These are phyloP conservation scores for Globisporangium abappressorium DNA, from an alignment of 352 stramenopile genomes.

Conservation along the genomic window DNA sequence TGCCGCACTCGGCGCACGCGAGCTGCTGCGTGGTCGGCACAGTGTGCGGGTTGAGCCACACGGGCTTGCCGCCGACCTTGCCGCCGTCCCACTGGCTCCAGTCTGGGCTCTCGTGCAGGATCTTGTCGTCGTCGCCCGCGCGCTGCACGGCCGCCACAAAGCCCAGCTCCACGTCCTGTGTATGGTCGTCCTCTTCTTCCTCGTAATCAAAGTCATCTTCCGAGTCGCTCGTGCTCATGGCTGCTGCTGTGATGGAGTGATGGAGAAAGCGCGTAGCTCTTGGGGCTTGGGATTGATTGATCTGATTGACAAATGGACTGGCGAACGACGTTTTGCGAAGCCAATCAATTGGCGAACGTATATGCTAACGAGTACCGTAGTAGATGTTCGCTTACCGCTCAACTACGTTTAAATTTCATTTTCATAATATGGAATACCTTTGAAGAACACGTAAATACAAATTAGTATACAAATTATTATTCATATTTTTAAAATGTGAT, in stretches of 20 bases:
- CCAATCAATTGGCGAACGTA: slow-evolving; percentile 2
- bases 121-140: slow-evolving; percentile 15
- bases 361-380: too few species aligned
- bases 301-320: neutral
- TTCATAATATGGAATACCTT: neutral
- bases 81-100: slow-evolving; percentile 93
- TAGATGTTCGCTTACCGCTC: neutral
- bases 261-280: neutral
- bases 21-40: slow-evolving; percentile 45
- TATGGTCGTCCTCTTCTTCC: slow-evolving; percentile 29
- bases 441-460: too few species aligned
- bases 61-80: slow-evolving; percentile 85
- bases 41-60: slow-evolving; percentile 78
- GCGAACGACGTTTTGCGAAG: slow-evolving; percentile 10
- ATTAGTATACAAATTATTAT: too few species aligned
- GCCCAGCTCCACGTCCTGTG: slow-evolving; percentile 68
- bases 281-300: neutral
- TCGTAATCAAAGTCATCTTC: slow-evolving; percentile 39
- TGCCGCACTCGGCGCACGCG: slow-evolving; percentile 45
- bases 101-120: slow-evolving; percentile 48
- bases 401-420: too few species aligned
- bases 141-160: slow-evolving; percentile 50
- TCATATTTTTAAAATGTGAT: too few species aligned
- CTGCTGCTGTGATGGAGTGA: neutral
- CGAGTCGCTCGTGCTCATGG: slow-evolving; percentile 41